These are phyloP conservation scores for Monosporozyma servazzii DNA, from an alignment of 805 yeast genomes.

Conservation along the genomic window DNA sequence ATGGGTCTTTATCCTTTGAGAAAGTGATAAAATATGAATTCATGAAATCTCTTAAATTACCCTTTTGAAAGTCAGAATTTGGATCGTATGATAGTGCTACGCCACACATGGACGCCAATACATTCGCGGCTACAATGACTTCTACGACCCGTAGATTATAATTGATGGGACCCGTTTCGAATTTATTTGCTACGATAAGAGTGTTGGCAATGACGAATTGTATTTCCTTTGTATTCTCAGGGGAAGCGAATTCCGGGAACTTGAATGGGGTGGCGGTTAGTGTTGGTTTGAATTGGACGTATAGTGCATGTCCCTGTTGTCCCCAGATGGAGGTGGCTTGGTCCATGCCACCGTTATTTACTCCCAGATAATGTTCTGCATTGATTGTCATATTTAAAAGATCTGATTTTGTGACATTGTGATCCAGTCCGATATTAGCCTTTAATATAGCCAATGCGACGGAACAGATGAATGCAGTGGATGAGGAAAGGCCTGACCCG, in stretches of 20 bases:
- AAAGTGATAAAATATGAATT: slow-evolving; percentile 37
- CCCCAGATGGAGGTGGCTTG: slow-evolving; percentile 68
- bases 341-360: slow-evolving; percentile 75
- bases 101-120: slow-evolving; percentile 41
- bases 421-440: slow-evolving; percentile 37
- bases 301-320: slow-evolving; percentile 45
- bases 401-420: slow-evolving; percentile 38
- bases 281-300: slow-evolving; percentile 51
- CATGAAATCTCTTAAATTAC: slow-evolving; percentile 57
- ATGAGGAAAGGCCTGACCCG: slow-evolving; percentile 62
- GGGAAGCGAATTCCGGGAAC: slow-evolving; percentile 38
- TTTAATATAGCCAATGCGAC: slow-evolving; percentile 48
- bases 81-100: slow-evolving; percentile 24
- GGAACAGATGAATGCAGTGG: slow-evolving; percentile 65
- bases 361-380: slow-evolving; percentile 64
- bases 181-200: slow-evolving; percentile 53
- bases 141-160: slow-evolving; percentile 67
- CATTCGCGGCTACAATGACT: slow-evolving; percentile 53
- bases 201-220: slow-evolving; percentile 57
- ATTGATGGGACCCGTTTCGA: slow-evolving; percentile 58
- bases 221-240: slow-evolving; percentile 32
- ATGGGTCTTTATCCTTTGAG: slow-evolving; percentile 20
- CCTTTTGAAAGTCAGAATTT: slow-evolving; percentile 30
- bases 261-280: slow-evolving; percentile 45
- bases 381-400: slow-evolving; percentile 53